Conservation (phyloP, 75 land plant genomes). For the Cunninghamia lanceolata region DNA sequence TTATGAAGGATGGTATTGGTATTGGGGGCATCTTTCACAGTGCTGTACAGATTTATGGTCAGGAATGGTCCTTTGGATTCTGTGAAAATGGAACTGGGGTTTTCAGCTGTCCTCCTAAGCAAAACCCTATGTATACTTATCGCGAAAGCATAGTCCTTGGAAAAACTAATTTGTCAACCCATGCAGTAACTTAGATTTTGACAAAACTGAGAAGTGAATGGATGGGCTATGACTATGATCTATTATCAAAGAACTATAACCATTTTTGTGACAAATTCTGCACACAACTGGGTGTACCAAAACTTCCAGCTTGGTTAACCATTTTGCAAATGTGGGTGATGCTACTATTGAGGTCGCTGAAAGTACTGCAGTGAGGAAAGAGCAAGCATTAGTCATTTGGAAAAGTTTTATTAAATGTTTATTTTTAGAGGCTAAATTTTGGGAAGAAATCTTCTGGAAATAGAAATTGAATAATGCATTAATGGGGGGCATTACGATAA, state of each 20-base stretch:
- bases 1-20: conserved; percentile 94
- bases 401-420: too few relatives aligned
- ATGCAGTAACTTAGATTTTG: too few relatives aligned
- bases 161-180: too few relatives aligned
- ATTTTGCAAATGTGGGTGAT: conserved; percentile 95
- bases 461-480: too few relatives aligned
- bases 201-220: too few relatives aligned
- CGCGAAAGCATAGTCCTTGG: too few relatives aligned
- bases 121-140: too few relatives aligned
- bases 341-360: conserved; percentile 81
- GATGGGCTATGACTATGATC: too few relatives aligned
- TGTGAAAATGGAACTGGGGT: conserved; percentile 91
- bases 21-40: conserved; percentile 94
- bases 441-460: too few relatives aligned
- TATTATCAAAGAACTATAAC: conserved; percentile 87
- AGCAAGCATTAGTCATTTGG: too few relatives aligned
- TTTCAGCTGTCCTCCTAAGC: conserved; percentile 78
- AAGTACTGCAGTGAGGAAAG: conserved; percentile 61
- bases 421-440: too few relatives aligned
- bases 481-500: too few relatives aligned
- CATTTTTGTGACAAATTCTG: conserved; percentile 91
- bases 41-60: conserved; percentile 96
- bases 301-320: conserved; percentile 88
- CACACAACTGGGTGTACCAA: conserved; percentile 63
- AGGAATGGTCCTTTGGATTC: conserved; percentile 91